Evolutionary conservation across 2,329 filamentous ascomycete species (phyloP).

Genomic region (Fusarium pseudograminearum): DNA sequence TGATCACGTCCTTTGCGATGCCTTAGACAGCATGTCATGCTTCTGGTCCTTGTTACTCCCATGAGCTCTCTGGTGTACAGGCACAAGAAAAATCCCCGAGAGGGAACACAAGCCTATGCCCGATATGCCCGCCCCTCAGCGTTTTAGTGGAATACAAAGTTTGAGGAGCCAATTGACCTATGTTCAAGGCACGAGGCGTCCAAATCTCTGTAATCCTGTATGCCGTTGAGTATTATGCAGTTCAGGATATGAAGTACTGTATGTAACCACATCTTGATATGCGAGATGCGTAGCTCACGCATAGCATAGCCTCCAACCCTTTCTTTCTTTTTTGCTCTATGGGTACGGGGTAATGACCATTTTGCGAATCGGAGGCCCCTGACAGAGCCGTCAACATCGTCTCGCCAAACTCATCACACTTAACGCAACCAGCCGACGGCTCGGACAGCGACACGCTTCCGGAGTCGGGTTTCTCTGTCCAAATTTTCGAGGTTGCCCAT

Average conservation of each 20-base stretch:
- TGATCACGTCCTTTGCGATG: constrained; percentile 9
- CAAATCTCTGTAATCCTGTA: constrained; percentile 19
- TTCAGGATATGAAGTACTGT: constrained; percentile 5
- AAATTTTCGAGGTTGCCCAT: constrained; percentile 15
- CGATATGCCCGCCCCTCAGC: constrained; percentile 36
- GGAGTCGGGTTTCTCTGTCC: constrained; percentile 13
- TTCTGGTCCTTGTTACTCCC: constrained; percentile 50
- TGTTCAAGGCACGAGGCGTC: constrained; percentile 17
- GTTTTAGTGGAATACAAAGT: constrained; percentile 18
- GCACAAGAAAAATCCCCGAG: constrained; percentile 55
- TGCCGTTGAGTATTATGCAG: constrained; percentile 11
- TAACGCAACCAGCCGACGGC: constrained; percentile 40
- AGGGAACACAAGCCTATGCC: constrained; percentile 51
- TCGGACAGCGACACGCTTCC: constrained; percentile 32
- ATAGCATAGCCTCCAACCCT: background rate
- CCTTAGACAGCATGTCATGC: constrained; percentile 42
- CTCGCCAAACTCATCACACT: constrained; percentile 32
- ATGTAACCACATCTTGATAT: constrained; percentile 9
- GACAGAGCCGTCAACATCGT: constrained; percentile 15
- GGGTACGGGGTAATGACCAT: background rate
- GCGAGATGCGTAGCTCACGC: background rate
- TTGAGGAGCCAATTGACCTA: constrained; percentile 14
- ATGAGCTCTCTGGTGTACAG: constrained; percentile 56
- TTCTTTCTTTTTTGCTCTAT: background rate
- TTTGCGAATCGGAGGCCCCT: constrained; percentile 19